These are phyloP conservation scores for Chiua sp. DNA, from an alignment of 1,284 basidiomycete species.

Conservation along the genomic window DNA sequence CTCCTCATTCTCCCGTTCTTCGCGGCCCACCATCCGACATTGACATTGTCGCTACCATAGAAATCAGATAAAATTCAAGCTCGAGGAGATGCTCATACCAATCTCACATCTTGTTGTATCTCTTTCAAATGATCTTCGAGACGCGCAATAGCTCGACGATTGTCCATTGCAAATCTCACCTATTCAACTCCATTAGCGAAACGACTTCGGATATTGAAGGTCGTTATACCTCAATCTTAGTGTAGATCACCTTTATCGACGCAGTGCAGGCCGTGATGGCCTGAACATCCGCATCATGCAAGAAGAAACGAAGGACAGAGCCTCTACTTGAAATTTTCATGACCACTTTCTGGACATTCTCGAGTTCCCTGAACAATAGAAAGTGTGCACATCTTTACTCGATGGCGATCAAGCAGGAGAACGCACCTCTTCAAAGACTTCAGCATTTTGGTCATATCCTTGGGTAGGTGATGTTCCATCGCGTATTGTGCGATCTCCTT, in stretches of 20 bases:
- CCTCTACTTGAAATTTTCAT: slow-evolving; percentile 10
- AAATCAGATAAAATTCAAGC: slow-evolving; percentile 1
- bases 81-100: slow-evolving; percentile 3
- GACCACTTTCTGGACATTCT: slow-evolving; percentile 13
- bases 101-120: not conserved
- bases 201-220: not conserved
- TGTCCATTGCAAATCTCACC: slow-evolving; percentile 12
- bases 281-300: slow-evolving; percentile 18
- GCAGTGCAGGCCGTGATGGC: slow-evolving; percentile 9
- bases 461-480: not conserved
- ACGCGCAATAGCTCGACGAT: slow-evolving; percentile 9
- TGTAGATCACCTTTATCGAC: slow-evolving; percentile 15
- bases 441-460: slow-evolving; percentile 5
- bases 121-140: slow-evolving; percentile 14
- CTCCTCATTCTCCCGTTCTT: not conserved
- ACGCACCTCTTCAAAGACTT: slow-evolving; percentile 11
- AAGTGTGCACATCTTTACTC: not conserved
- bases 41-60: slow-evolving; percentile 13
- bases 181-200: not conserved
- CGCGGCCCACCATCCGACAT: slow-evolving; percentile 5
- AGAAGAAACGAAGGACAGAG: slow-evolving; percentile 10
- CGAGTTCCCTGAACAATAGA: slow-evolving; percentile 15
- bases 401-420: not conserved
- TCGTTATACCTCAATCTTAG: slow-evolving; percentile 17
- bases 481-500: slow-evolving; percentile 13